phyloP scores from a whole-genome alignment of 257 asterid species.

The Coffea canephora region DNA sequence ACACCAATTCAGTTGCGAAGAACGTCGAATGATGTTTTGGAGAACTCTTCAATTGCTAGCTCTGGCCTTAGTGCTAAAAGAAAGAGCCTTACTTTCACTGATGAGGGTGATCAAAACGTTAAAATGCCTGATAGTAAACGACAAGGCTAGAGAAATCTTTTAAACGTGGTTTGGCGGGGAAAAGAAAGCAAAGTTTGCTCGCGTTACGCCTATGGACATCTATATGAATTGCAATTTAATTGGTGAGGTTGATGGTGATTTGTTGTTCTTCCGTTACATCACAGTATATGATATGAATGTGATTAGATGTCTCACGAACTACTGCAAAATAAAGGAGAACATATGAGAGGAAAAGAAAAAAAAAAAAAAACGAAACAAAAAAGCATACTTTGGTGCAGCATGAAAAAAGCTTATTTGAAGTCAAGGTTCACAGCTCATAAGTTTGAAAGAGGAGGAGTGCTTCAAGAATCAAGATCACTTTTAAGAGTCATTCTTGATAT shows the following conservation, averaged over 20 bases:
- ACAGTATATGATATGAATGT: background rate
- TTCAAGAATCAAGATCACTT: background rate
- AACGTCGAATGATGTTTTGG: constrained; percentile 18
- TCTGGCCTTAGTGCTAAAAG: constrained; percentile 31
- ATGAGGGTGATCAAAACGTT: constrained; percentile 16
- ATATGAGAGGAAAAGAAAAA: background rate
- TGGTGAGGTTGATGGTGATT: background rate
- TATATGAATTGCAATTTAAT: background rate
- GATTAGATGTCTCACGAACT: background rate
- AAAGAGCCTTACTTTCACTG: constrained; percentile 50
- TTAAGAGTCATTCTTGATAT: constrained; percentile 18
- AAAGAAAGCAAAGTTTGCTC: background rate
- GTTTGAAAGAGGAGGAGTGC: constrained; percentile 4
- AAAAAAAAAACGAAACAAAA: background rate
- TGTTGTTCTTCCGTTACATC: background rate
- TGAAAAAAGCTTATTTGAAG: background rate
- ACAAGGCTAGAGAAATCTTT: background rate
- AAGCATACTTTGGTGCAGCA: background rate
- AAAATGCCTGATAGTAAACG: constrained; percentile 2
- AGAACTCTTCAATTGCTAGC: constrained; percentile 26
- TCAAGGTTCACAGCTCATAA: constrained; percentile 8
- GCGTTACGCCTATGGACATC: background rate
- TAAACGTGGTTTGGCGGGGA: background rate
- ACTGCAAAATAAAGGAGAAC: background rate
- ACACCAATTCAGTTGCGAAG: constrained; percentile 38